Conservation (phyloP, 2,329 filamentous ascomycete species). For the Talaromyces funiculosus region DNA sequence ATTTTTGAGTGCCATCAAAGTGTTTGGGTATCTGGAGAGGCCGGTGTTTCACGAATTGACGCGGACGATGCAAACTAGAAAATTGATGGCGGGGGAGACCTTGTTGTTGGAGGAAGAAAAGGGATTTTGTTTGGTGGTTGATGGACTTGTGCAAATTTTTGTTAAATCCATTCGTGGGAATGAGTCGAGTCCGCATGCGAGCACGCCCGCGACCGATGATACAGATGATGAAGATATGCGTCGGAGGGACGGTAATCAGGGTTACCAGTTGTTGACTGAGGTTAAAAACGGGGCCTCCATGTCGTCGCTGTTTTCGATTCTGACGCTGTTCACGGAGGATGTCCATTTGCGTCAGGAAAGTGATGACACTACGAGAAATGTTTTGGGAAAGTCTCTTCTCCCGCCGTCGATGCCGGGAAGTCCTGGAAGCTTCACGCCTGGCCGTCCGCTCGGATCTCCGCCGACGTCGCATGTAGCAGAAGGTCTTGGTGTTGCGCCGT, state of each 20-base stretch:
- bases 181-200: constrained; percentile 34
- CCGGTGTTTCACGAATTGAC: constrained; percentile 98
- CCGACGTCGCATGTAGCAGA: constrained; percentile 19
- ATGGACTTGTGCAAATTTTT: constrained; percentile 94
- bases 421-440: constrained; percentile 27
- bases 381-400: constrained; percentile 22
- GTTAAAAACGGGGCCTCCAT: constrained; percentile 97
- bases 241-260: constrained; percentile 59
- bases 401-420: constrained; percentile 38
- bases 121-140: constrained; percentile 94
- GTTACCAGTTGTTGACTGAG: constrained; percentile 91
- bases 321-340: constrained; percentile 95
- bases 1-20: constrained; percentile 96
- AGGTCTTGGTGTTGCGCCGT: constrained; percentile 23
- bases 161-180: constrained; percentile 72
- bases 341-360: constrained; percentile 67
- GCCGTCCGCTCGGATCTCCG: constrained; percentile 20
- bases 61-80: constrained; percentile 94
- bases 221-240: constrained; percentile 60
- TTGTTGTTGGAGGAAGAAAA: constrained; percentile 95
- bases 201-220: constrained; percentile 43
- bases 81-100: constrained; percentile 92
- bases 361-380: constrained; percentile 42
- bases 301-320: constrained; percentile 96
- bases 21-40: constrained; percentile 93